A percentile compares a stretch with the other conserved stretches of the same genome.
Evolutionary conservation across 352 stramenopile species (phyloP).

Genomic region (Phytophthora citrophthora): DNA sequence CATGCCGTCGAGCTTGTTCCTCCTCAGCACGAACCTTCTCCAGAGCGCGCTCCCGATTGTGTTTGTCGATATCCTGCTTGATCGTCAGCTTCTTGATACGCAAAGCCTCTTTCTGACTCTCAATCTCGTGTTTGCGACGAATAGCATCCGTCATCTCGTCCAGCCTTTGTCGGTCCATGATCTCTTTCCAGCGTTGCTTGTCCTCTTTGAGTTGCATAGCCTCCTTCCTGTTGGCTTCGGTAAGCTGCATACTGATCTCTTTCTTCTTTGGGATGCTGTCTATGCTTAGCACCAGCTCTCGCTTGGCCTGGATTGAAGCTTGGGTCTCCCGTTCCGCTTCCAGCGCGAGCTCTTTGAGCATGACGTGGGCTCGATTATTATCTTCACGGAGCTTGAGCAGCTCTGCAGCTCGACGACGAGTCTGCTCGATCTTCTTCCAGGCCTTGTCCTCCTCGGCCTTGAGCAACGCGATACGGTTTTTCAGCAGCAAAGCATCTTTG

Average conservation of each 20-base stretch:
- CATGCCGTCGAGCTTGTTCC: conserved; percentile 59
- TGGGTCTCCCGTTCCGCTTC: conserved; percentile 70
- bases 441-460: conserved; percentile 83
- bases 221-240: conserved; percentile 64
- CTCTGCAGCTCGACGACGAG: conserved; percentile 69
- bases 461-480: conserved; percentile 83
- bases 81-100: conserved; percentile 71
- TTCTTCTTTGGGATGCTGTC: conserved; percentile 86
- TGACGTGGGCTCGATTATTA: conserved; percentile 65
- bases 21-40: conserved; percentile 76
- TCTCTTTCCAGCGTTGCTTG: conserved; percentile 80
- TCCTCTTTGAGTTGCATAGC: conserved; percentile 84
- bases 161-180: conserved; percentile 68
- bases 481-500: conserved; percentile 74
- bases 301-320: conserved; percentile 72
- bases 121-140: conserved; percentile 73
- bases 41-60: conserved; percentile 61
- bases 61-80: conserved; percentile 77
- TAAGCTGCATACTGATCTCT: conserved; percentile 72
- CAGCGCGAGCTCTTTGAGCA: conserved; percentile 65
- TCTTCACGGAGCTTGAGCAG: conserved; percentile 72
- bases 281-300: conserved; percentile 78
- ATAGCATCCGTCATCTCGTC: conserved; percentile 72
- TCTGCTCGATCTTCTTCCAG: conserved; percentile 90
- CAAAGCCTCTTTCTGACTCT: conserved; percentile 70